Evolutionary conservation across 768 basidiomycete species (phyloP).

Genomic region (Gloeophyllum trabeum): DNA sequence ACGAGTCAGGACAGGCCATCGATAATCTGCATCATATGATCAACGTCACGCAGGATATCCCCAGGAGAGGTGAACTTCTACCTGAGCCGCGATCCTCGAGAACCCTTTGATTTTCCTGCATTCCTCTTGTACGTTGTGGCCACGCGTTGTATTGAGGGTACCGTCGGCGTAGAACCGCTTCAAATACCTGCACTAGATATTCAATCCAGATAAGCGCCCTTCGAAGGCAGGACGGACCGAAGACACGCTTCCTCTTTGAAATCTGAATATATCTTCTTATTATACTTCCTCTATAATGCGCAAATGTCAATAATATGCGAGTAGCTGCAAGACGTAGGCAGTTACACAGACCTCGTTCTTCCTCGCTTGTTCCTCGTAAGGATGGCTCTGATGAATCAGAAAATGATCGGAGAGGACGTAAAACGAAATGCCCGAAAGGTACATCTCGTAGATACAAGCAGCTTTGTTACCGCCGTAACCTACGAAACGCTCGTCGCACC

Average conservation of each 20-base stretch:
- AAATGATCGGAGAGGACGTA: slow-evolving; percentile 84
- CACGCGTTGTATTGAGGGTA: slow-evolving; percentile 35
- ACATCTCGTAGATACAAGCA: slow-evolving; percentile 87
- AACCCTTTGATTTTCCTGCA: slow-evolving; percentile 54
- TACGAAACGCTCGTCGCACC: slow-evolving; percentile 87
- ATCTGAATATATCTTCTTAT: slow-evolving; percentile 66
- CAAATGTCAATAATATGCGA: too few species aligned
- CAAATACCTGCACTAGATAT: slow-evolving; percentile 38
- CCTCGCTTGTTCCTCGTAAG: slow-evolving; percentile 67
- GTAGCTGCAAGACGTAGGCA: too few species aligned
- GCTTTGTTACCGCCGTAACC: slow-evolving; percentile 93
- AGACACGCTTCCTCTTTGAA: slow-evolving; percentile 72
- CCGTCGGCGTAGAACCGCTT: slow-evolving; percentile 43
- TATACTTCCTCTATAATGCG: slow-evolving; percentile 47
- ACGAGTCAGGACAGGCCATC: too few species aligned
- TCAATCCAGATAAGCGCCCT: not conserved
- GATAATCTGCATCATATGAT: too few species aligned
- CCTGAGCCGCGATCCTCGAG: slow-evolving; percentile 28
- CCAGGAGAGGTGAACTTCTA: too few species aligned
- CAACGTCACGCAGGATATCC: too few species aligned
- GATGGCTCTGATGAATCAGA: slow-evolving; percentile 78
- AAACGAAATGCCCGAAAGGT: slow-evolving; percentile 74
- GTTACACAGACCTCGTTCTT: slow-evolving; percentile 44
- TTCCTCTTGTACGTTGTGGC: slow-evolving; percentile 44
- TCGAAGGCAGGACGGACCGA: slow-evolving; percentile 25